Evolutionary conservation across 371 early-diverging fungal genomes (phyloP).

Genomic region (Actinomortierella ambigua): DNA sequence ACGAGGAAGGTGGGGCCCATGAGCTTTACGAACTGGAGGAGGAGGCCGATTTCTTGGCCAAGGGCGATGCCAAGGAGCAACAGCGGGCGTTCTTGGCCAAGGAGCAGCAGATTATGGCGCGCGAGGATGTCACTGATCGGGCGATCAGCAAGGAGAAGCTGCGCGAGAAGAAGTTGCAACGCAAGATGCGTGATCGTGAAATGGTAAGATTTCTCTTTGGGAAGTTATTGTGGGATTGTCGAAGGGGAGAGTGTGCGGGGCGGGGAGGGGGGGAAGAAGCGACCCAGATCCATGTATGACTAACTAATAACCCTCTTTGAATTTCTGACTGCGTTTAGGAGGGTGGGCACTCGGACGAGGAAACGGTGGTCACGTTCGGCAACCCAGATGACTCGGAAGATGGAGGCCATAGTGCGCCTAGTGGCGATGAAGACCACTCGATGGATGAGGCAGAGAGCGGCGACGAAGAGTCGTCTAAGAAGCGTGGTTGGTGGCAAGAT

Average conservation of each 20-base stretch:
- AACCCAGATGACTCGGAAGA: slow-evolving; percentile 27
- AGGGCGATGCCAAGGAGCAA: slow-evolving; percentile 68
- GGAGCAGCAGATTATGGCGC: slow-evolving; percentile 63
- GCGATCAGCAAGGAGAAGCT: slow-evolving; percentile 69
- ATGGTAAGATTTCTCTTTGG: slow-evolving; percentile 11
- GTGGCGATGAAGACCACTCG: slow-evolving; percentile 8
- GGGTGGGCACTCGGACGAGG: slow-evolving; percentile 18
- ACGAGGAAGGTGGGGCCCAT: slow-evolving; percentile 90
- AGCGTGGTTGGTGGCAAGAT: slow-evolving; percentile 42
- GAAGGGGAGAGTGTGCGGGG: too few relatives aligned
- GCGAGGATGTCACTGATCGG: slow-evolving; percentile 79
- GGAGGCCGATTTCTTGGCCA: slow-evolving; percentile 78
- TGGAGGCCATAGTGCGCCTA: too few relatives aligned
- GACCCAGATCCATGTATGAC: too few relatives aligned
- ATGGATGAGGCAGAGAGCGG: slow-evolving; percentile 24
- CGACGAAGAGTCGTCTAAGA: slow-evolving; percentile 36
- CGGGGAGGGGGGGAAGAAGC: too few relatives aligned
- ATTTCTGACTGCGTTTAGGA: too few relatives aligned
- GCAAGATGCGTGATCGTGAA: slow-evolving; percentile 69
- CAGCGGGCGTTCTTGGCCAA: slow-evolving; percentile 71
- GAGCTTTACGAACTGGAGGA: slow-evolving; percentile 78
- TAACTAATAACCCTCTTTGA: neutral
- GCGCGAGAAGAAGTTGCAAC: slow-evolving; percentile 70
- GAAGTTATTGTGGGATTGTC: neutral
- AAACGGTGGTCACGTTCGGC: slow-evolving; percentile 33